Evolutionary conservation across 2,329 filamentous ascomycete genomes (phyloP).

Genomic region (Cercospora nicotianae): DNA sequence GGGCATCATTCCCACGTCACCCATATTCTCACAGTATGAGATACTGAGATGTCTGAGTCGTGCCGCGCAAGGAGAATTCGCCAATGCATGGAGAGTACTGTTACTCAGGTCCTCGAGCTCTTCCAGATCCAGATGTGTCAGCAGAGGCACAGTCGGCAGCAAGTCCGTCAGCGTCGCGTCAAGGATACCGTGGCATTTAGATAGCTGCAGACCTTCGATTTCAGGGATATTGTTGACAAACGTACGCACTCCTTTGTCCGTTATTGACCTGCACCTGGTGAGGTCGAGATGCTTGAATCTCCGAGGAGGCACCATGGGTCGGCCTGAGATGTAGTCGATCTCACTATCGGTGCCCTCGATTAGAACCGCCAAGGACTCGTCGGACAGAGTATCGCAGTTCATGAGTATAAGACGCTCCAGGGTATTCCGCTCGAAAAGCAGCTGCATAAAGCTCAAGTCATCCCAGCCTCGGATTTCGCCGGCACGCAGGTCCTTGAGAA

Average conservation of each 20-base stretch:
- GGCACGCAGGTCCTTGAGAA: constrained; percentile 75
- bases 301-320: constrained; percentile 73
- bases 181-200: constrained; percentile 71
- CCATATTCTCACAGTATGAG: constrained; percentile 83
- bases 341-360: constrained; percentile 74
- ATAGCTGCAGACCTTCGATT: constrained; percentile 80
- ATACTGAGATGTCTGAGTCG: constrained; percentile 78
- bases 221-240: constrained; percentile 74
- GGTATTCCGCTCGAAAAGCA: constrained; percentile 76
- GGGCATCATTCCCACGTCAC: constrained; percentile 80
- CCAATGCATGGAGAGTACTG: constrained; percentile 68
- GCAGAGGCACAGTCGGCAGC: constrained; percentile 69
- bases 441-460: constrained; percentile 67
- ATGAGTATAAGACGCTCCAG: constrained; percentile 80
- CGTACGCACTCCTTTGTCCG: constrained; percentile 67
- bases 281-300: constrained; percentile 82
- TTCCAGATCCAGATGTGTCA: constrained; percentile 88
- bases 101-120: constrained; percentile 80
- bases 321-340: constrained; percentile 75
- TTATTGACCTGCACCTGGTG: constrained; percentile 73
- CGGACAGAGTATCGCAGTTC: constrained; percentile 75
- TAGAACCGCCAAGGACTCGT: constrained; percentile 71
- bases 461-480: constrained; percentile 81
- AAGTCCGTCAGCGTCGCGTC: constrained; percentile 72
- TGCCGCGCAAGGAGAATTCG: constrained; percentile 71